Conservation (phyloP, 768 basidiomycete species). For the Dendrothele bispora region DNA sequence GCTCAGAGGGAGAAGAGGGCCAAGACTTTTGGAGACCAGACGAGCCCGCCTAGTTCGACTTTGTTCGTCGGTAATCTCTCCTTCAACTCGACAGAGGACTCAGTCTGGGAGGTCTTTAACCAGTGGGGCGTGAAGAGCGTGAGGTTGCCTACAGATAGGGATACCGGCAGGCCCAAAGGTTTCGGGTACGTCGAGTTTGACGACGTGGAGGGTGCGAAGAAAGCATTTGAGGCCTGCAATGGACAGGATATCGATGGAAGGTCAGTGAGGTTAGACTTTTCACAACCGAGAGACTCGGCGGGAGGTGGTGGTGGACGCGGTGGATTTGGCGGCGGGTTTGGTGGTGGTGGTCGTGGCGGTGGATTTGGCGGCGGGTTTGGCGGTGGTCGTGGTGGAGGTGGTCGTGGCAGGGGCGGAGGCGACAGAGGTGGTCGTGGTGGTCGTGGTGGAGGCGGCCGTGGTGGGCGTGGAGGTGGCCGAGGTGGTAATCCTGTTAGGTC, state of each 20-base stretch:
- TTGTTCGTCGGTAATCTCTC: constrained; percentile 93
- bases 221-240: constrained; percentile 68
- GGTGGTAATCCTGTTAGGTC: constrained; percentile 55
- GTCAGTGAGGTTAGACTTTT: constrained; percentile 78
- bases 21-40: constrained; percentile 64
- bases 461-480: constrained; percentile 36
- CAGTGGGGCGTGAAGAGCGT: constrained; percentile 89
- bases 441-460: constrained; percentile 19
- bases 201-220: constrained; percentile 75
- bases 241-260: constrained; percentile 84
- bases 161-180: constrained; percentile 88
- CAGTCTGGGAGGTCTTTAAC: constrained; percentile 86
- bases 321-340: constrained; percentile 37
- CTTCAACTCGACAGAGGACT: constrained; percentile 78
- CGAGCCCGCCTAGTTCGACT: constrained; percentile 64
- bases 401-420: constrained; percentile 41
- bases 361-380: constrained; percentile 44
- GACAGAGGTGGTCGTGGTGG: constrained; percentile 33
- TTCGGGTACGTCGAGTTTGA: constrained; percentile 97
- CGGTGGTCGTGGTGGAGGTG: constrained; percentile 45
- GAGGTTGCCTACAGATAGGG: constrained; percentile 89
- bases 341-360: constrained; percentile 39
- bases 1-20: constrained; percentile 68
- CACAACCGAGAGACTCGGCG: constrained; percentile 71
- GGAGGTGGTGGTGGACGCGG: constrained; percentile 54